Evolutionary conservation across 495 filamentous ascomycete species (phyloP).

Genomic region (Thermothielavioides terrestris): DNA sequence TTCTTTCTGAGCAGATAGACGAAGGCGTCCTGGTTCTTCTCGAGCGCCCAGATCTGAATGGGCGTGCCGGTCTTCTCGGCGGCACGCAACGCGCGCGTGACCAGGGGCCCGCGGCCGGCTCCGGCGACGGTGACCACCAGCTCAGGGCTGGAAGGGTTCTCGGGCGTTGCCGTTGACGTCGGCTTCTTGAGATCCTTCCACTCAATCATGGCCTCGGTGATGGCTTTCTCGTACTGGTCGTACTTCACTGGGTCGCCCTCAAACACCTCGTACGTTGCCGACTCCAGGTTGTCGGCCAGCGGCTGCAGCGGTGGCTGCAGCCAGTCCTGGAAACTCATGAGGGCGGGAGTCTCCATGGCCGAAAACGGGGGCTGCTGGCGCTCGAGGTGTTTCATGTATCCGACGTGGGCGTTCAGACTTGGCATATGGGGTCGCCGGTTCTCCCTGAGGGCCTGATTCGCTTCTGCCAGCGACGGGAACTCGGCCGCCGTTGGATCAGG

Average conservation of each 20-base stretch:
- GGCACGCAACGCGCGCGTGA: constrained; percentile 74
- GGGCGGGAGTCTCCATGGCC: constrained; percentile 35
- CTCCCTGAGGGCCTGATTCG: constrained; percentile 33
- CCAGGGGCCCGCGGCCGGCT: constrained; percentile 82
- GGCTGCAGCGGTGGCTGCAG: constrained; percentile 91
- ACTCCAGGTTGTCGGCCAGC: constrained; percentile 91
- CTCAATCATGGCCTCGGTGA: constrained; percentile 71
- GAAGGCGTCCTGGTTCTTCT: constrained; percentile 98
- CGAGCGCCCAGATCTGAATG: constrained; percentile 82
- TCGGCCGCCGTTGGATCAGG: constrained; percentile 33
- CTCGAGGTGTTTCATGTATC: constrained; percentile 78
- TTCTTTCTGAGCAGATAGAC: constrained; percentile 86
- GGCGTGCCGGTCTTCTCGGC: constrained; percentile 64
- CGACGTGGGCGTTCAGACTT: constrained; percentile 50
- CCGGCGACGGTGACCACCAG: constrained; percentile 88
- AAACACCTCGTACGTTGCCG: constrained; percentile 96
- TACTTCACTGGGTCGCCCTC: constrained; percentile 98
- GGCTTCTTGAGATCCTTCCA: constrained; percentile 64
- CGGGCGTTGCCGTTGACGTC: constrained; percentile 43
- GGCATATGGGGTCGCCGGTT: constrained; percentile 22
- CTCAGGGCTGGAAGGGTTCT: constrained; percentile 41
- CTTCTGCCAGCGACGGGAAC: constrained; percentile 63
- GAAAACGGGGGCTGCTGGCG: constrained; percentile 60
- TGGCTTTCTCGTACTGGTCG: constrained; percentile 84
- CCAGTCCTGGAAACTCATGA: constrained; percentile 68